These are phyloP conservation scores for Aurantiochytrium sp. DNA, from an alignment of 108 stramenopile species.

Conservation along the genomic window DNA sequence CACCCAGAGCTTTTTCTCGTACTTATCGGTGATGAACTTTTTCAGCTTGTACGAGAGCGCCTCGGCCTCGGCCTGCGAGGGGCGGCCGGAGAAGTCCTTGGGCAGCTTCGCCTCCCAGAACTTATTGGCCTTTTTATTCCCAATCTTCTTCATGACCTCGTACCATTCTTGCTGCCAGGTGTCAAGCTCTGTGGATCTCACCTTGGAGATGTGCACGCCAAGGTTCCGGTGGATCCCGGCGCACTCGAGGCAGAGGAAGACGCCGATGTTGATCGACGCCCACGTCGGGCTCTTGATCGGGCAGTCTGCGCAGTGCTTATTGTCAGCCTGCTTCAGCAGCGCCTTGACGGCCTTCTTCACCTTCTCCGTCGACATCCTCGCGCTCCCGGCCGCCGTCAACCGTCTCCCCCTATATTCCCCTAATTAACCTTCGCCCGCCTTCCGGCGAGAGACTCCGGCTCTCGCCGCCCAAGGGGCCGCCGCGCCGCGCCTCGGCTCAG, in stretches of 20 bases:
- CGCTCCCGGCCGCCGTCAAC: too few relatives aligned
- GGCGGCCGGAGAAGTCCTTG: slow-evolving; percentile 5
- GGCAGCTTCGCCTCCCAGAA: slow-evolving; percentile 19
- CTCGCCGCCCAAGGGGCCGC: too few relatives aligned
- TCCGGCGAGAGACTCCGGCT: too few relatives aligned
- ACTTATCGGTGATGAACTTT: slow-evolving; percentile 31
- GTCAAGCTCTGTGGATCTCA: slow-evolving; percentile 62
- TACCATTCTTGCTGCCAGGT: slow-evolving; percentile 36
- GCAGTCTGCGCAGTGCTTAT: slow-evolving; percentile 56
- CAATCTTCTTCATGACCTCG: slow-evolving; percentile 14
- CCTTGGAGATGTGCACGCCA: slow-evolving; percentile 93
- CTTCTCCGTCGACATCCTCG: not conserved
- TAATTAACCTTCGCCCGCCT: too few relatives aligned
- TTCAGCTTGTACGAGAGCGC: slow-evolving; percentile 28
- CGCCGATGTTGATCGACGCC: slow-evolving; percentile 76
- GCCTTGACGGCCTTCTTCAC: slow-evolving; percentile 18
- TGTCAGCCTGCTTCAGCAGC: slow-evolving; percentile 24
- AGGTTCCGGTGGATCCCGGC: slow-evolving; percentile 93
- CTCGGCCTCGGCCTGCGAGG: not conserved
- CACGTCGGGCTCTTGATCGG: slow-evolving; percentile 50
- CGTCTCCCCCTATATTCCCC: too few relatives aligned
- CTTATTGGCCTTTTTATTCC: not conserved
- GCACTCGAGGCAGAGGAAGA: slow-evolving; percentile 91
- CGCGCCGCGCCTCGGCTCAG: too few relatives aligned
- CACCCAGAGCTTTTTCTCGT: slow-evolving; percentile 23